Conservation (phyloP, 2,329 filamentous ascomycete species). For the Cytospora piceicola region DNA sequence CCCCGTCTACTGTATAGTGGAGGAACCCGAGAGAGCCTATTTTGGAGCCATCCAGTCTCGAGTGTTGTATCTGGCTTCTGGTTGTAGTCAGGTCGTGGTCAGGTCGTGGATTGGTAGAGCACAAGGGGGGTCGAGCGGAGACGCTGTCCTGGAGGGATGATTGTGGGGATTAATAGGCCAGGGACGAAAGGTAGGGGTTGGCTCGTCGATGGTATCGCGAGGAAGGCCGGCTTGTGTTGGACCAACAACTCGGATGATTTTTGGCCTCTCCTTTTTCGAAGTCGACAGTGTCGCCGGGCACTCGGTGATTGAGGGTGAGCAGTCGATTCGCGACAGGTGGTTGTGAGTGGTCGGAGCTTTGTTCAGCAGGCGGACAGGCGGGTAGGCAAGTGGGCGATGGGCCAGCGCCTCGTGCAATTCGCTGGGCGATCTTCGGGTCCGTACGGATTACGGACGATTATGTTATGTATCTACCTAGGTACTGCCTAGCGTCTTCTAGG, state of each 20-base stretch:
- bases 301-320: conserved; percentile 35
- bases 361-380: conserved; percentile 42
- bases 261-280: conserved; percentile 5
- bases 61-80: conserved; percentile 22
- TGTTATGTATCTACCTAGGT: conserved; percentile 10
- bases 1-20: conserved; percentile 23
- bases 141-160: conserved; percentile 2
- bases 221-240: neutral
- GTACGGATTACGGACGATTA: conserved; percentile 1
- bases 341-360: conserved; percentile 44
- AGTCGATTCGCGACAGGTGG: conserved; percentile 36
- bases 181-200: neutral
- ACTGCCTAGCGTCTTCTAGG: neutral
- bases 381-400: conserved; percentile 40
- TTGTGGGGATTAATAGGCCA: neutral
- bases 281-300: conserved; percentile 21
- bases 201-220: conserved; percentile 1
- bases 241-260: conserved; percentile 6
- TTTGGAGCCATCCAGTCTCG: conserved; percentile 24
- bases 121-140: conserved; percentile 9
- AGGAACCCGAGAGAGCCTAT: conserved; percentile 27
- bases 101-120: conserved; percentile 1
- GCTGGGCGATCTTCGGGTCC: conserved; percentile 36
- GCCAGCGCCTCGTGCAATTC: conserved; percentile 38
- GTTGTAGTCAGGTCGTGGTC: neutral